These are phyloP conservation scores for Chalciporus sphaerocephalus DNA, from an alignment of 768 basidiomycete species.

Conservation along the genomic window DNA sequence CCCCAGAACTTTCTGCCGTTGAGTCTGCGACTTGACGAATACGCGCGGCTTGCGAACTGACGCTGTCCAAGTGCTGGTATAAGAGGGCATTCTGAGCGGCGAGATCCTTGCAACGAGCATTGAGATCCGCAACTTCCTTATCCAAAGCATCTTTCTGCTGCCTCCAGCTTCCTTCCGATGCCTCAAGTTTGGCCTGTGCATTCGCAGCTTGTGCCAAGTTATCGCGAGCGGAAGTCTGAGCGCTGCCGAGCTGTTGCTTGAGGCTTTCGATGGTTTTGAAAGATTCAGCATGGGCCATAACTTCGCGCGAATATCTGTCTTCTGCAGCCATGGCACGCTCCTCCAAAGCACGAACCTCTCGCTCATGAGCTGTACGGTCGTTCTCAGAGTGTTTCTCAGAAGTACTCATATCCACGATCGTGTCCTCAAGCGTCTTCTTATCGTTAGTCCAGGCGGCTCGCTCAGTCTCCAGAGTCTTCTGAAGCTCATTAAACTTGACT, in stretches of 20 bases:
- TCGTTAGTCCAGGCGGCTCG: slow-evolving; percentile 69
- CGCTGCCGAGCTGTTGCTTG: slow-evolving; percentile 54
- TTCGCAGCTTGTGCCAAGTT: slow-evolving; percentile 62
- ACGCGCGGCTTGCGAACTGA: slow-evolving; percentile 77
- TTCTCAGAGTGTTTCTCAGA: slow-evolving; percentile 66
- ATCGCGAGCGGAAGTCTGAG: slow-evolving; percentile 54
- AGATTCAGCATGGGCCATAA: slow-evolving; percentile 81
- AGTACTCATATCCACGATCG: slow-evolving; percentile 74
- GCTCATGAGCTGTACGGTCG: slow-evolving; percentile 59
- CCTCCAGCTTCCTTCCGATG: slow-evolving; percentile 77
- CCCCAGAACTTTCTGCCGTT: slow-evolving; percentile 37
- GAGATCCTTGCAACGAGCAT: slow-evolving; percentile 66
- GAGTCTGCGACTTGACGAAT: slow-evolving; percentile 69
- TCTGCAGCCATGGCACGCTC: slow-evolving; percentile 74
- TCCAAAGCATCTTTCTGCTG: slow-evolving; percentile 73
- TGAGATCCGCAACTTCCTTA: slow-evolving; percentile 72
- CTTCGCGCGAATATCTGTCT: slow-evolving; percentile 73
- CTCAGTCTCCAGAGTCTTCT: slow-evolving; percentile 64
- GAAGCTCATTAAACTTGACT: slow-evolving; percentile 51
- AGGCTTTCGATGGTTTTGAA: slow-evolving; percentile 67
- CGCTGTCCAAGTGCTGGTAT: slow-evolving; percentile 80
- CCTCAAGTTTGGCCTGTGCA: slow-evolving; percentile 63
- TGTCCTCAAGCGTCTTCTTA: slow-evolving; percentile 77
- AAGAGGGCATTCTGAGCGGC: slow-evolving; percentile 70
- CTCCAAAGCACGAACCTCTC: slow-evolving; percentile 61